phyloP scores from a whole-genome alignment of 2,329 filamentous ascomycete genomes.

The Coniochaeta hoffmannii region DNA sequence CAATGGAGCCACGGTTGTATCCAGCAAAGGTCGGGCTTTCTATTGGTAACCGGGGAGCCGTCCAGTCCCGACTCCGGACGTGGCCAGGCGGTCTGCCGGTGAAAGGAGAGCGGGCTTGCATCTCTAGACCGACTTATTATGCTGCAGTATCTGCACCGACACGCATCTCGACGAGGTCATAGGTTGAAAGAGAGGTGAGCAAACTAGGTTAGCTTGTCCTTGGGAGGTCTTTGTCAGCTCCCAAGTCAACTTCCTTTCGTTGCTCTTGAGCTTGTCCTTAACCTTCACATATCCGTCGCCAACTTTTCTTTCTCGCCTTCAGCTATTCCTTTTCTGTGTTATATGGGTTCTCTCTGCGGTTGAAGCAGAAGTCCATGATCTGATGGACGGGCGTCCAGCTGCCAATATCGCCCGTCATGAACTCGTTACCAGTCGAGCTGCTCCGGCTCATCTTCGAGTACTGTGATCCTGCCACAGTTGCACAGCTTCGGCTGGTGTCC shows the following conservation, averaged over 20 bases:
- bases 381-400: not conserved
- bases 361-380: no score
- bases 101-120: not conserved
- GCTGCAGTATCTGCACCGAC: not conserved
- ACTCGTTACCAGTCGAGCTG: conserved; percentile 19
- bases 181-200: not conserved
- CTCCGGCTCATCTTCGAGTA: conserved; percentile 31
- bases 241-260: not conserved
- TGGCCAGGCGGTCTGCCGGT: not conserved
- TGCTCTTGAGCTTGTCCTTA: not conserved
- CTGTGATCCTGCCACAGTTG: conserved; percentile 30
- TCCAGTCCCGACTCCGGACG: not conserved
- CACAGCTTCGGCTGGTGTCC: conserved; percentile 31
- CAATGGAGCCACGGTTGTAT: not conserved
- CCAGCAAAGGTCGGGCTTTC: not conserved
- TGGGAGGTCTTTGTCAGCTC: not conserved
- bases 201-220: not conserved
- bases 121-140: not conserved
- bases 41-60: not conserved
- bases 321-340: no score
- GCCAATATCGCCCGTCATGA: conserved; percentile 13
- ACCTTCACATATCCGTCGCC: no score
- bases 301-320: no score
- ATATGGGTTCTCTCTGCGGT: no score
- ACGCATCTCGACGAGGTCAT: not conserved